Evolutionary conservation across 2,329 filamentous ascomycete species (phyloP), one percentile per base, ranked within the genome.

Genomic region (Alternaria arborescens): DNA sequence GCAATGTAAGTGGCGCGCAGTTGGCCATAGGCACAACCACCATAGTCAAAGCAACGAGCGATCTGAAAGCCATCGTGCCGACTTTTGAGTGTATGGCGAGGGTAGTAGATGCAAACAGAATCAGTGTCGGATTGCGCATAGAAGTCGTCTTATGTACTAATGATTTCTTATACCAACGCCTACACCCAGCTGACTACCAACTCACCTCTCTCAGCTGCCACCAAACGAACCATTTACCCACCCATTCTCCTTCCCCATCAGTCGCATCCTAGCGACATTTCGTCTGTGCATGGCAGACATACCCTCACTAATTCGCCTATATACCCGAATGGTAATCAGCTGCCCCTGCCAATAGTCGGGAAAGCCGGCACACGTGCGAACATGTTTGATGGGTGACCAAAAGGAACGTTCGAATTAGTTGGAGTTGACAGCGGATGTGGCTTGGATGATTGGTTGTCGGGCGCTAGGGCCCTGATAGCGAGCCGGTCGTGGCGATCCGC

Each of bases 1-100:
- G 46, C 16, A 69, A 40, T 20, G 59, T 65, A 18, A 68, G 54
- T 1, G 73, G 71, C 14, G 65, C 70, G 24, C 69, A 55, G 7
- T 46, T 53, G 10, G 63, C 68, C 12, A 66, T 44, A 50, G 67
- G 56, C n/a, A 54, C 60, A 47, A 62, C 61, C n/a, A 66, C 32
- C 12, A 58, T 53, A 36, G 57, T 47, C 28, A 55, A 46, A 40
- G 62, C 11, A 26, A 69, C 48, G 22, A 67, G 40, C 10, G 47
- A 63, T 20, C 22, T 55, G 42, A 65, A 53, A 50, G 53, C 41
- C 68, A 71, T 71, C 24, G 16, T 66, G 20, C 40, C 40, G 55
- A 41, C 42, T 61, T 20, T 26, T 1, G 24, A 22, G 52, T 48
- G 32, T 28, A 16, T 22, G 52, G 55, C n/a, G 44, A 58, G 40